Conservation (phyloP, 352 stramenopile species). For the Phytophthora fragariaefolia region DNA sequence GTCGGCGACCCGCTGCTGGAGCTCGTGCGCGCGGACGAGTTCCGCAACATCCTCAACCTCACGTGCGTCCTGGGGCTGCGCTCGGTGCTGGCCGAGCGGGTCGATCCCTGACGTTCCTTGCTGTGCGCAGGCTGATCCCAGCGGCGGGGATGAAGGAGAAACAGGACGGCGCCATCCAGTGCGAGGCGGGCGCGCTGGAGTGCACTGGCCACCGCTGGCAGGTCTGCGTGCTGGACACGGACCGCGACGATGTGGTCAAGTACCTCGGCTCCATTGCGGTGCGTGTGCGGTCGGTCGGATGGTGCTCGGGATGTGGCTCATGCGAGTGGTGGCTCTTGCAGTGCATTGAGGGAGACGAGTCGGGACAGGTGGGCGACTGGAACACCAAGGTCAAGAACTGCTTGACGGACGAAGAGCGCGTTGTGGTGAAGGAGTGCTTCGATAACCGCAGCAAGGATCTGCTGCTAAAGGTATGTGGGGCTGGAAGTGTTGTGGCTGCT, state of each 20-base stretch:
- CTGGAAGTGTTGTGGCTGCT: not conserved
- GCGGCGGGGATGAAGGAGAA: constrained; percentile 76
- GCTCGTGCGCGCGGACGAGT: constrained; percentile 73
- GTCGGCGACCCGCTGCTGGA: constrained; percentile 74
- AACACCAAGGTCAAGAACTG: constrained; percentile 74
- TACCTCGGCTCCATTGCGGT: constrained; percentile 80
- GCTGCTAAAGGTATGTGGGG: constrained; percentile 45
- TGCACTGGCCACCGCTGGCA: constrained; percentile 81
- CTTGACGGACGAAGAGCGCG: constrained; percentile 64
- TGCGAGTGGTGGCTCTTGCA: constrained; percentile 15
- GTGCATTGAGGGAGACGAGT: constrained; percentile 84
- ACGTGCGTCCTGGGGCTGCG: constrained; percentile 40
- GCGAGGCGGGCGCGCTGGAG: constrained; percentile 68
- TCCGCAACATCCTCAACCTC: constrained; percentile 74
- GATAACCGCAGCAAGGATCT: constrained; percentile 61
- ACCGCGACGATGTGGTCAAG: constrained; percentile 76
- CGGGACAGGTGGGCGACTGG: constrained; percentile 74
- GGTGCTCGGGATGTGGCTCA: not conserved
- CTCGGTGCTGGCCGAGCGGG: not conserved
- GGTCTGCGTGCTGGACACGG: constrained; percentile 75
- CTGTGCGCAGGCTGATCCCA: constrained; percentile 60
- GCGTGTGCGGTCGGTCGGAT: constrained; percentile 11
- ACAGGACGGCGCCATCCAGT: constrained; percentile 57
- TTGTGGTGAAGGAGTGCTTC: constrained; percentile 65
- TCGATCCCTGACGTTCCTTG: not conserved